These are phyloP conservation scores for Tricholoma sp. DNA, from an alignment of 768 basidiomycete species.

Conservation along the genomic window DNA sequence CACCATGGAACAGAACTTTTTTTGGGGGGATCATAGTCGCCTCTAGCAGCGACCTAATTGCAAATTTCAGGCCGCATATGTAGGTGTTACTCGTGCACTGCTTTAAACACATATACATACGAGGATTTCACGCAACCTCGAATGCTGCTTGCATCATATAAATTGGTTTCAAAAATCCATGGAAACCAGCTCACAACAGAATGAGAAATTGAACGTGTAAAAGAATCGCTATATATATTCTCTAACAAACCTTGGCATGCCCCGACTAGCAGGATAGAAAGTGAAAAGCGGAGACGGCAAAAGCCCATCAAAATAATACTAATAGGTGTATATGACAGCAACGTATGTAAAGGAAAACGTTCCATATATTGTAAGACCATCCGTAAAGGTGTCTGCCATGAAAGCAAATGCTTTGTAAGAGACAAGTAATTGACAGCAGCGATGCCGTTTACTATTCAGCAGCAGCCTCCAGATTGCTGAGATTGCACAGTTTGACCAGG, in stretches of 20 bases:
- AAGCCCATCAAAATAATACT: neutral
- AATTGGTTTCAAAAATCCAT: neutral
- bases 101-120: no score
- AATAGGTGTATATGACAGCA: slow-evolving; percentile 1
- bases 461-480: slow-evolving; percentile 71
- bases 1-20: no score
- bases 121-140: no score
- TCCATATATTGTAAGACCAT: slow-evolving; percentile 13
- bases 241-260: neutral
- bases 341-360: slow-evolving; percentile 22
- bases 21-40: no score
- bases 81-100: no score
- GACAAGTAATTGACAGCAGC: neutral
- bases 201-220: neutral
- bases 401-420: neutral
- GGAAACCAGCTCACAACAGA: neutral
- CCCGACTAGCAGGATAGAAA: neutral
- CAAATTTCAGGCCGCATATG: no score
- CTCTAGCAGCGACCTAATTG: no score
- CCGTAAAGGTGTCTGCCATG: slow-evolving; percentile 12
- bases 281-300: neutral
- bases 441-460: slow-evolving; percentile 42
- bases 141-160: no score
- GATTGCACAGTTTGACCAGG: slow-evolving; percentile 82
- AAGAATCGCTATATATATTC: slow-evolving; percentile 6